Conservation (phyloP, 108 stramenopile genomes). For the Cylindrotheca fusiformis region DNA sequence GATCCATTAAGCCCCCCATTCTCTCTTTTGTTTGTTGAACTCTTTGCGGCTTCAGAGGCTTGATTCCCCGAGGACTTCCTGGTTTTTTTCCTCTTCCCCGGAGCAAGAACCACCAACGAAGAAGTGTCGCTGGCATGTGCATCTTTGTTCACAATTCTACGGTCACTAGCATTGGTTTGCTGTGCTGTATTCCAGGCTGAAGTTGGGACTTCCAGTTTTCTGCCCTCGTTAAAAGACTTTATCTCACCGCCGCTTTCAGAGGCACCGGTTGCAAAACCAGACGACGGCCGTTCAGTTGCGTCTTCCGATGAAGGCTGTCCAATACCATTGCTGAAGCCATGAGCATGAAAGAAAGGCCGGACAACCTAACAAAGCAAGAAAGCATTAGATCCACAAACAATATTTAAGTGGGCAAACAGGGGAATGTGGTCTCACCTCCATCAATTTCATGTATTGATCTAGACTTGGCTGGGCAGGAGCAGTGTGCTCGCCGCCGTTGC, state of each 20-base stretch:
- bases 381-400: not conserved
- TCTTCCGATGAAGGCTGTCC: not conserved
- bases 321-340: constrained; percentile 14
- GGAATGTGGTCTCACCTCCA: constrained; percentile 24
- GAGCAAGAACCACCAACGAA: constrained; percentile 62
- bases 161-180: not conserved
- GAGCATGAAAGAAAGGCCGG: constrained; percentile 27
- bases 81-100: constrained; percentile 49
- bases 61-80: not conserved
- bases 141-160: not conserved
- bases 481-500: not conserved
- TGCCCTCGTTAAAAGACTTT: not conserved
- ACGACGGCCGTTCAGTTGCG: not conserved
- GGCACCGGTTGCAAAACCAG: not conserved
- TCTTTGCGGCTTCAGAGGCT: constrained; percentile 13
- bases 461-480: constrained; percentile 5
- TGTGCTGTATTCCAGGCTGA: not conserved
- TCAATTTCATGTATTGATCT: constrained; percentile 32
- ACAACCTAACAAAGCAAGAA: constrained; percentile 18
- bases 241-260: constrained; percentile 38
- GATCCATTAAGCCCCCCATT: no score
- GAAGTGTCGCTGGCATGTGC: constrained; percentile 17
- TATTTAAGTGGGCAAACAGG: not conserved
- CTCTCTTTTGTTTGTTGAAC: constrained; percentile 3
- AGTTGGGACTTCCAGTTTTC: not conserved